Conservation (phyloP, 176 grass and related monocot genomes). For the Triticum monococcum region DNA sequence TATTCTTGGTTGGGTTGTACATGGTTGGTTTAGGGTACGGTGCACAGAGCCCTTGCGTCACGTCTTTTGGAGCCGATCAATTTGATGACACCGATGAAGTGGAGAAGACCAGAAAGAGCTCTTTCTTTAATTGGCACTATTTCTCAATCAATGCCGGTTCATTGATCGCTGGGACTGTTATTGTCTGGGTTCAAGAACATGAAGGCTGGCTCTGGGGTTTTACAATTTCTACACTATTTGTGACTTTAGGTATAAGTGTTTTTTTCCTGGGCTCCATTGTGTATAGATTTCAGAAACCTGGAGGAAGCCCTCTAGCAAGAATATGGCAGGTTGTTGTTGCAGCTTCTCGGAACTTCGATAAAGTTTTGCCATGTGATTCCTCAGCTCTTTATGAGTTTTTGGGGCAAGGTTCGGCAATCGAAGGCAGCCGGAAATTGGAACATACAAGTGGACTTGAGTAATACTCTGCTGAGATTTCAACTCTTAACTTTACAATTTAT, state of each 20-base stretch:
- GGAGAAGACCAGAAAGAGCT: conserved; percentile 63
- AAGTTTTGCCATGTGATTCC: conserved; percentile 54
- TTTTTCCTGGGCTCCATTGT: conserved; percentile 65
- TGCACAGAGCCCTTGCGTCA: conserved; percentile 64
- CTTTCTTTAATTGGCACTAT: conserved; percentile 82
- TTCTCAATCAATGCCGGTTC: conserved; percentile 68
- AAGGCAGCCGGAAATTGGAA: conserved; percentile 52
- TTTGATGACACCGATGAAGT: conserved; percentile 75
- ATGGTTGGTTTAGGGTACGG: conserved; percentile 75
- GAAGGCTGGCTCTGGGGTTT: conserved; percentile 77
- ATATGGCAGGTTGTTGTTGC: conserved; percentile 66
- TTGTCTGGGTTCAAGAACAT: conserved; percentile 81
- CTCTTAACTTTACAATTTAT: neutral
- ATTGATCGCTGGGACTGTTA: conserved; percentile 59
- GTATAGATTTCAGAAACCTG: conserved; percentile 86
- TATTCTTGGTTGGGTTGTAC: conserved; percentile 73
- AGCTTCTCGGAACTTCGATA: conserved; percentile 51
- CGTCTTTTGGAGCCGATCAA: conserved; percentile 82
- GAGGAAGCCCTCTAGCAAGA: conserved; percentile 72
- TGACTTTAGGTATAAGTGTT: conserved; percentile 48
- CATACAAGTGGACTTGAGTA: conserved; percentile 55
- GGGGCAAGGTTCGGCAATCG: conserved; percentile 51
- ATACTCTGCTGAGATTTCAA: neutral
- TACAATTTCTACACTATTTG: conserved; percentile 54
- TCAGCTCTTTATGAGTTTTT: conserved; percentile 67